phyloP scores from a whole-genome alignment of 2,329 filamentous ascomycete genomes.

The Capronia coronata region DNA sequence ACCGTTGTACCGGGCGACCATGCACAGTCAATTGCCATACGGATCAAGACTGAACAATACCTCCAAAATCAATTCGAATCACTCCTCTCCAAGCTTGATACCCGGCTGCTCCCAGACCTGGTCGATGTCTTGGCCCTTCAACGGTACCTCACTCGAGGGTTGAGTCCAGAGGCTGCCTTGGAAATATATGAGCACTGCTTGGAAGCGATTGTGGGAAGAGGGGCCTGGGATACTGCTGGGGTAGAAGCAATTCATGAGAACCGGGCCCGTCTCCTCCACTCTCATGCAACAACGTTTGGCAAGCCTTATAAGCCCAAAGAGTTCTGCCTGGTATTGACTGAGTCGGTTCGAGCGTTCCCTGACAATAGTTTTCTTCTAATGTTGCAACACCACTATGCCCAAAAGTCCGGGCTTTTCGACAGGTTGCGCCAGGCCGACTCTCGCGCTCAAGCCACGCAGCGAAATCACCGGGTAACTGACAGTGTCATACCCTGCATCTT shows the following conservation, averaged over 20 bases:
- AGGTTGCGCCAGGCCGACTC: slow-evolving; percentile 58
- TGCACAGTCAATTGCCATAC: slow-evolving; percentile 10
- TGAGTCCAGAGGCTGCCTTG: slow-evolving; percentile 35
- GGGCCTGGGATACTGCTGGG: not conserved
- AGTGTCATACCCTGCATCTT: slow-evolving; percentile 39
- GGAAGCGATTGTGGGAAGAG: not conserved
- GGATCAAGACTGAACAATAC: slow-evolving; percentile 39
- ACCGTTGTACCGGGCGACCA: slow-evolving; percentile 10
- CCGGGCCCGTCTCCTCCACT: slow-evolving; percentile 50
- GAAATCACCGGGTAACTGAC: slow-evolving; percentile 26
- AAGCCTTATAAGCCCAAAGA: slow-evolving; percentile 59
- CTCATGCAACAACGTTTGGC: slow-evolving; percentile 56
- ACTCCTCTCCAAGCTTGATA: slow-evolving; percentile 44
- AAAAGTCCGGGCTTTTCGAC: slow-evolving; percentile 65
- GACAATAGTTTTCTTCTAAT: slow-evolving; percentile 69
- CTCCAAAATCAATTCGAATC: slow-evolving; percentile 51
- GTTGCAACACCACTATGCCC: slow-evolving; percentile 67
- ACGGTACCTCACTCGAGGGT: slow-evolving; percentile 53
- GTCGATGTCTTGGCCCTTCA: slow-evolving; percentile 60
- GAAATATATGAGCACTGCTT: slow-evolving; percentile 32
- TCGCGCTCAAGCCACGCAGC: slow-evolving; percentile 26
- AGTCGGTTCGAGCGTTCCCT: slow-evolving; percentile 61
- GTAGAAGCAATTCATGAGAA: slow-evolving; percentile 14
- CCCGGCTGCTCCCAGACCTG: slow-evolving; percentile 48
- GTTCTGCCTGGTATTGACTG: slow-evolving; percentile 55